Percentiles rank a stretch among this genome's conserved stretches.
These are phyloP conservation scores for Nicotiana paniculata DNA, from an alignment of 257 asterid species.

Conservation along the genomic window DNA sequence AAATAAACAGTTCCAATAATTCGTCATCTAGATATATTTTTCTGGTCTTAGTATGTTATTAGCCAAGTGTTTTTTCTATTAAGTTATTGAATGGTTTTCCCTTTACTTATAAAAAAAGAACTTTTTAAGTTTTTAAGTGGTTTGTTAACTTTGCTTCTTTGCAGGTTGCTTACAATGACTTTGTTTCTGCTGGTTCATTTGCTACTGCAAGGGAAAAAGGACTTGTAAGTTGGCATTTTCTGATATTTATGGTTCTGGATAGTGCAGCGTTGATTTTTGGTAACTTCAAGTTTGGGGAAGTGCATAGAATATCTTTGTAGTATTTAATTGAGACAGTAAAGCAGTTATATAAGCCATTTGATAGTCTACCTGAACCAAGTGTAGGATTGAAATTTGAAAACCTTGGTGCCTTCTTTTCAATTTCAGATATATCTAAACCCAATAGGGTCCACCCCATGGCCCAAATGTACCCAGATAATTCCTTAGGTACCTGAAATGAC, in stretches of 20 bases:
- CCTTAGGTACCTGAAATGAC: background rate
- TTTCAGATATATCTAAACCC: background rate
- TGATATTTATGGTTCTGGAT: background rate
- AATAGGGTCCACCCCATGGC: background rate
- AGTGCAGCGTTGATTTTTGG: background rate
- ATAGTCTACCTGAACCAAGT: constrained; percentile 2
- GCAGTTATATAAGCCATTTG: background rate
- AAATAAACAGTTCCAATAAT: background rate
- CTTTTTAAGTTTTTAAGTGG: constrained; percentile 7
- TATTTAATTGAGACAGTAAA: background rate
- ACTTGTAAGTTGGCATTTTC: constrained; percentile 53
- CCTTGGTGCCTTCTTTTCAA: background rate
- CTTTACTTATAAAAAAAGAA: background rate
- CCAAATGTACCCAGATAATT: background rate
- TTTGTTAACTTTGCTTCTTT: constrained; percentile 5
- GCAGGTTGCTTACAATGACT: constrained; percentile 92
- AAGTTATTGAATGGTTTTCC: background rate
- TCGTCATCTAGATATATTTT: background rate
- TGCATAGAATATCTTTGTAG: background rate
- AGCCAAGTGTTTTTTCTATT: background rate
- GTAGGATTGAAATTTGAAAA: background rate
- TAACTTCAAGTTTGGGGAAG: background rate
- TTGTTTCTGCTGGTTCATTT: constrained; percentile 84
- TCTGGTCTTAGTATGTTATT: background rate
- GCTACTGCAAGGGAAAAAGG: constrained; percentile 97